Conservation (phyloP, 2,329 filamentous ascomycete genomes). For the Fusarium verrucosum region DNA sequence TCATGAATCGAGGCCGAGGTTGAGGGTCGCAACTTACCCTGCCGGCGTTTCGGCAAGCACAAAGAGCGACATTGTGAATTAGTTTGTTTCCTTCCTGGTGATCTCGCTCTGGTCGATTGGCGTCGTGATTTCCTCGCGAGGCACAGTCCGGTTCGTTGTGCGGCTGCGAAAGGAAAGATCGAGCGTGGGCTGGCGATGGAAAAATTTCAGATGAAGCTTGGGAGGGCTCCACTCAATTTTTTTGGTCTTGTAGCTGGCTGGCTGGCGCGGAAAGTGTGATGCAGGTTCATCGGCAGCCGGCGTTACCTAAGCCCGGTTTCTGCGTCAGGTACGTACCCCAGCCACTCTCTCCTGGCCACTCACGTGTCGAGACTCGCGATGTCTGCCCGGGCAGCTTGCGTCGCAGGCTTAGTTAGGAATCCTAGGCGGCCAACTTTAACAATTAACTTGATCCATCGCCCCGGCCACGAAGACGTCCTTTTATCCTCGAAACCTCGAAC, state of each 20-base stretch:
- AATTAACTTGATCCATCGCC: constrained; percentile 34
- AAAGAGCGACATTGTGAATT: constrained; percentile 81
- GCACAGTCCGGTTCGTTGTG: constrained; percentile 51
- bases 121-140: constrained; percentile 49
- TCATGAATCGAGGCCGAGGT: constrained; percentile 9
- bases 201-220: constrained; percentile 55
- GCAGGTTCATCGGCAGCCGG: constrained; percentile 40
- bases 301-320: constrained; percentile 40
- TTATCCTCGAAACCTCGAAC: constrained; percentile 4
- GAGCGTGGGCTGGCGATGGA: constrained; percentile 49
- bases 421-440: constrained; percentile 42
- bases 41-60: constrained; percentile 94
- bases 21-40: constrained; percentile 60
- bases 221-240: constrained; percentile 53
- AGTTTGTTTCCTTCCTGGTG: constrained; percentile 44
- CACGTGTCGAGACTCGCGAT: constrained; percentile 42
- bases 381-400: constrained; percentile 34
- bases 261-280: constrained; percentile 44
- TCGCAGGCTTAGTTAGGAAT: constrained; percentile 41
- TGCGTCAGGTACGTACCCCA: constrained; percentile 14
- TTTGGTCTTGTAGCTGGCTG: constrained; percentile 45
- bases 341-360: constrained; percentile 36
- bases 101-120: constrained; percentile 47
- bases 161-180: constrained; percentile 47
- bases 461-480: constrained; percentile 17